A percentile compares a stretch with the other conserved stretches of the same genome.
Evolutionary conservation across 768 basidiomycete genomes (phyloP).

Genomic region (Tulasnella calospora): DNA sequence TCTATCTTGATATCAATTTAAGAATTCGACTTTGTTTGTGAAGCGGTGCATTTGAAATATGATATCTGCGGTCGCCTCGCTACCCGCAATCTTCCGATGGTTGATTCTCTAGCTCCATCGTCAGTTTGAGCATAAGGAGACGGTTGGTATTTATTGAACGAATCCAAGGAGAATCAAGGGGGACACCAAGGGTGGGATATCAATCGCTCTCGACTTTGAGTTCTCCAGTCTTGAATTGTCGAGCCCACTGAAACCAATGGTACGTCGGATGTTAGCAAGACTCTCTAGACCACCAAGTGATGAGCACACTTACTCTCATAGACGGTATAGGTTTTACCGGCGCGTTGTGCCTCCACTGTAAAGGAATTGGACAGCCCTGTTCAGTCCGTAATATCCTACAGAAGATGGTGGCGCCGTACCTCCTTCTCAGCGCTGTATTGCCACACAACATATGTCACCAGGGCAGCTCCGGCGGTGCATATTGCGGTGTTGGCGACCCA

Average conservation of each 20-base stretch:
- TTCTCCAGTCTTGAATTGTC: conserved; percentile 40
- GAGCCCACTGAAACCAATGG: conserved; percentile 44
- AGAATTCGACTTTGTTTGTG: no score
- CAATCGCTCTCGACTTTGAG: conserved; percentile 10
- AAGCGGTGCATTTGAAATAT: not conserved
- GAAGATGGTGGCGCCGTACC: conserved; percentile 45
- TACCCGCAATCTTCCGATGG: not conserved
- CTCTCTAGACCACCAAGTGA: not conserved
- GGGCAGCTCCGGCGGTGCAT: conserved; percentile 60
- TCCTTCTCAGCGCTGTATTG: conserved; percentile 70
- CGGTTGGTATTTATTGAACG: not conserved
- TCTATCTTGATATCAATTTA: no score
- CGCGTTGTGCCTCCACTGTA: conserved; percentile 53
- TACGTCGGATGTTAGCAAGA: conserved; percentile 9
- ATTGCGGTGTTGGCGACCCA: conserved; percentile 85
- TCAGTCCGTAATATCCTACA: not conserved
- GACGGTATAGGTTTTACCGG: conserved; percentile 74
- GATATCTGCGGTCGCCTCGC: not conserved
- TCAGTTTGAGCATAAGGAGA: not conserved
- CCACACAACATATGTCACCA: conserved; percentile 64
- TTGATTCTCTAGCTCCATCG: not conserved
- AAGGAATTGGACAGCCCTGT: not conserved
- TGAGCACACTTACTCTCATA: conserved; percentile 52
- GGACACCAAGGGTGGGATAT: not conserved
- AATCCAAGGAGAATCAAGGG: not conserved